Evolutionary conservation across 768 basidiomycete genomes (phyloP).

Genomic region (Panaeolus papilionaceus): DNA sequence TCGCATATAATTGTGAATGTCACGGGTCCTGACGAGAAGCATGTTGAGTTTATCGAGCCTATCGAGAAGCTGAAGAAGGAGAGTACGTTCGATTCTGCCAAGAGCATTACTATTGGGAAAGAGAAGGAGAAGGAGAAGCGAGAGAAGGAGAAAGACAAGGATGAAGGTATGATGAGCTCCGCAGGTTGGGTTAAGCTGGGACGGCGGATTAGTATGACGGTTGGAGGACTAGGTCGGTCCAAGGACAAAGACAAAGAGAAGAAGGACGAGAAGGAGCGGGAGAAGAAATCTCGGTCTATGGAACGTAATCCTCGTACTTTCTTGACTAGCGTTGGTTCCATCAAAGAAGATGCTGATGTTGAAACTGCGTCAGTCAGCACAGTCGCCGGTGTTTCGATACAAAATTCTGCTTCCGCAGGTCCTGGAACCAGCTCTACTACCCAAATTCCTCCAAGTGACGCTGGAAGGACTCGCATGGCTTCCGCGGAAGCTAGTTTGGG

Average conservation of each 20-base stretch:
- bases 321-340: conserved; percentile 18
- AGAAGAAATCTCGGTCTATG: conserved; percentile 41
- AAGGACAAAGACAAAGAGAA: conserved; percentile 41
- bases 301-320: conserved; percentile 29
- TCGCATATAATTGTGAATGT: conserved; percentile 34
- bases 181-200: conserved; percentile 71
- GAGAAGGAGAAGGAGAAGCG: conserved; percentile 18
- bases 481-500: not conserved
- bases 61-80: conserved; percentile 21
- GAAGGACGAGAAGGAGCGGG: conserved; percentile 36
- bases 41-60: conserved; percentile 41
- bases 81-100: conserved; percentile 8
- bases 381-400: conserved; percentile 15
- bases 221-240: conserved; percentile 47
- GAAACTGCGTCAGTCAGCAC: conserved; percentile 14
- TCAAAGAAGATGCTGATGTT: conserved; percentile 26
- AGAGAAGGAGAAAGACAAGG: conserved; percentile 33
- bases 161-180: conserved; percentile 25
- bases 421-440: conserved; percentile 11
- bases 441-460: not conserved
- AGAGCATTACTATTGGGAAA: conserved; percentile 8
- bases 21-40: conserved; percentile 39
- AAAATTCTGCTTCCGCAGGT: conserved; percentile 25
- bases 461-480: not conserved
- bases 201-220: conserved; percentile 64